Percentiles rank a stretch among this genome's conserved stretches.
Evolutionary conservation across 495 filamentous ascomycete species (phyloP).

Genomic region (Penicillium lagena): DNA sequence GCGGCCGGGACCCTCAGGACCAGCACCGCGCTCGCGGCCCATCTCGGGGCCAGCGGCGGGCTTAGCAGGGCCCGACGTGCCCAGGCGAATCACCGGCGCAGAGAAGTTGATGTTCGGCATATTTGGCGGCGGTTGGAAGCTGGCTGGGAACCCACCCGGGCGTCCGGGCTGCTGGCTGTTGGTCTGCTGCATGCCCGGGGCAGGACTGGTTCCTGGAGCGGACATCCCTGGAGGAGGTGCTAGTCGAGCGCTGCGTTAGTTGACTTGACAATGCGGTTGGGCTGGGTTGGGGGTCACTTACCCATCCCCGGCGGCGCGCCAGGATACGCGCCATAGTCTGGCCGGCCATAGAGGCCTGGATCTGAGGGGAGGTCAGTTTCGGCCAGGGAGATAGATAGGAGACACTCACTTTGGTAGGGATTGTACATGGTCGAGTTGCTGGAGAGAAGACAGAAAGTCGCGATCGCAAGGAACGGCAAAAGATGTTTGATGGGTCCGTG

Average conservation of each 20-base stretch:
- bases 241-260: neutral
- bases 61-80: conserved; percentile 62
- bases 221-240: conserved; percentile 37
- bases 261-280: too few relatives aligned
- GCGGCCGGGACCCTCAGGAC: conserved; percentile 42
- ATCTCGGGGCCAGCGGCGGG: conserved; percentile 45
- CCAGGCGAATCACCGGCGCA: conserved; percentile 91
- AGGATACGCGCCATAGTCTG: conserved; percentile 66
- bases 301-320: conserved; percentile 84
- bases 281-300: conserved; percentile 33
- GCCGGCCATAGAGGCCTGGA: conserved; percentile 61
- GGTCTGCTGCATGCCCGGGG: conserved; percentile 73
- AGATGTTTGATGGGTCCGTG: too few relatives aligned
- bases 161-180: conserved; percentile 61
- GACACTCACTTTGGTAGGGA: conserved; percentile 65
- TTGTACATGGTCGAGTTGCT: conserved; percentile 55
- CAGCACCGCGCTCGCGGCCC: conserved; percentile 33
- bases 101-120: conserved; percentile 98
- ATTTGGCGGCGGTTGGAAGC: conserved; percentile 86
- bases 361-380: conserved; percentile 20
- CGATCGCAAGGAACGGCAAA: neutral
- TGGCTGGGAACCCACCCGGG: conserved; percentile 70
- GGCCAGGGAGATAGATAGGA: neutral
- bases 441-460: neutral
- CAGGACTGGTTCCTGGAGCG: conserved; percentile 70